Base-by-base conservation (phyloP, 805 yeast genomes). In the Nakazawaea populi region DNA sequence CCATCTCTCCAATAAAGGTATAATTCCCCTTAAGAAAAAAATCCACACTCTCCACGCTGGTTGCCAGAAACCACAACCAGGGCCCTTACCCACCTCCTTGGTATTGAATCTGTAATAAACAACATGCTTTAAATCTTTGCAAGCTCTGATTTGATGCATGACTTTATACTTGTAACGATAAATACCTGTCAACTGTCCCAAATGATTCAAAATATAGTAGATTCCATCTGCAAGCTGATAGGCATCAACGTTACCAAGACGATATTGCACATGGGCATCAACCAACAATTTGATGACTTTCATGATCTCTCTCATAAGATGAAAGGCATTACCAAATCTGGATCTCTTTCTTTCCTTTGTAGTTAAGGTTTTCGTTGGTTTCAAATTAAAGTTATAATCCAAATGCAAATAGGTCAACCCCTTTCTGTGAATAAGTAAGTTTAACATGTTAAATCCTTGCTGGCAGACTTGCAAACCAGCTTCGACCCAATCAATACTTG, bases 21-120 rank as follows among this genome's bases (percentile, higher is more conserved):
- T 85, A 14, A 84, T 84, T 18, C 99, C 99, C 58, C 99, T 75
- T 70, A 94, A 68, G 66, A 92, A 92, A 48, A 83, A 87, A 1
- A 94, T 72, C 99, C 99, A 94, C 1, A 91, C 92, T 58, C 97
- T 73, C 99, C 98, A 94, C 1, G 97, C 88, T 0, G 99, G 99
- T 62, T 94, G 98, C 99, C 99, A 94, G 65, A 94, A 87, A 1
- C 99, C 99, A 71, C 96, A 88, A 0, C 99, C 99, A 1, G 99
- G 98, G 2, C 99, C 99, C 62, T 92, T 94, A 0, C 97, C 97
- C 29, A 94, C 87, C 29, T 52, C 53, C n/a, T 80, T 72, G 37
- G 76, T 74, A 62, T 94, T 94, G 70, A 94, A 94, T 54, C 85
- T 74, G 56, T 88, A 77, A 62, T 94, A 94, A 0, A 94, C 85